Evolutionary conservation across 31 red algal species (phyloP).

Genomic region (Pterothamnion heteromorphum): DNA sequence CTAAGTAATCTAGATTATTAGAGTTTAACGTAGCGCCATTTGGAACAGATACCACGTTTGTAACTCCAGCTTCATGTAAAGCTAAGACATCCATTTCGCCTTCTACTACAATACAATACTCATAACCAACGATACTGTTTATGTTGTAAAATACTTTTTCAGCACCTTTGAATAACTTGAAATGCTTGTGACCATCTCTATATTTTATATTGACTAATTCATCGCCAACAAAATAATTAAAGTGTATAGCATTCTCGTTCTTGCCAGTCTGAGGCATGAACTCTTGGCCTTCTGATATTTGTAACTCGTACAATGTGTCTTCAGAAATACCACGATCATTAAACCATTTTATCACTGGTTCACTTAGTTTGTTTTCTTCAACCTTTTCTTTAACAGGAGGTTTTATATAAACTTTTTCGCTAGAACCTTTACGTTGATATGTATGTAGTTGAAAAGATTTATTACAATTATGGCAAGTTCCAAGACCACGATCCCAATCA

Average conservation of each 20-base stretch:
- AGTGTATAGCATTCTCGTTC: background rate
- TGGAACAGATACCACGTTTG: background rate
- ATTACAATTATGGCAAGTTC: no score
- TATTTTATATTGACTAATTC: background rate
- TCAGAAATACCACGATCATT: no score
- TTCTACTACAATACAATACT: background rate
- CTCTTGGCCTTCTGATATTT: no score
- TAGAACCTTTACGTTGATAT: no score
- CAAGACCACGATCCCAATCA: no score
- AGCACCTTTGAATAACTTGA: background rate
- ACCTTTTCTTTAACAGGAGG: no score
- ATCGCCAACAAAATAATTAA: background rate
- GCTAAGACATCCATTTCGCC: constrained; percentile 24
- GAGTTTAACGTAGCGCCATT: background rate
- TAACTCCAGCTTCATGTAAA: background rate
- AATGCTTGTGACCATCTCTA: background rate
- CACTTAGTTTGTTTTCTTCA: no score
- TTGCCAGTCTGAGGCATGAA: no score
- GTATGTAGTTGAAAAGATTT: no score
- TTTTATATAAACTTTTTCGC: no score
- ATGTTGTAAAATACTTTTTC: constrained; percentile 27
- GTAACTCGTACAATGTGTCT: no score
- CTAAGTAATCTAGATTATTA: background rate
- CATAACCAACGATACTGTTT: background rate
- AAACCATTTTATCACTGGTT: no score